Conservation (phyloP, 371 early-diverging fungal species). For the Syncephalastrum racemosum region DNA sequence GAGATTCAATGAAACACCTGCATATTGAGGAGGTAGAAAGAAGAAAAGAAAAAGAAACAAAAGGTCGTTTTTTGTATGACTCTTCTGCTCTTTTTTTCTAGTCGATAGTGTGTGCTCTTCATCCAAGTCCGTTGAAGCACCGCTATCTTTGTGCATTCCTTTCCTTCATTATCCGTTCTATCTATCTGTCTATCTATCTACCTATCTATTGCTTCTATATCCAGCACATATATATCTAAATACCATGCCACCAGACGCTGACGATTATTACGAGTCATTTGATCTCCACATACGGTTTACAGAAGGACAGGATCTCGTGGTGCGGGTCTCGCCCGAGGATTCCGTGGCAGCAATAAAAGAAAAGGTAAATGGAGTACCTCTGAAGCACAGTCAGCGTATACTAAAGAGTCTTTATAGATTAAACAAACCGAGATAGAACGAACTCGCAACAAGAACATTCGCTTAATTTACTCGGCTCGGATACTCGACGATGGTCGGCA, state of each 20-base stretch:
- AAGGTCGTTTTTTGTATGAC: too few species aligned
- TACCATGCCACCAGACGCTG: slow-evolving; percentile 5
- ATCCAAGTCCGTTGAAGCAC: too few species aligned
- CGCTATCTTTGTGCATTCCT: too few species aligned
- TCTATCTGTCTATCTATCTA: too few species aligned
- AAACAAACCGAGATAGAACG: slow-evolving; percentile 20
- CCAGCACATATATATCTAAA: not conserved
- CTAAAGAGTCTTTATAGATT: slow-evolving; percentile 20
- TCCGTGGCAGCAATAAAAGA: slow-evolving; percentile 35
- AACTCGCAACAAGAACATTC: slow-evolving; percentile 32
- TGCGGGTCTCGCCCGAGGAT: slow-evolving; percentile 20
- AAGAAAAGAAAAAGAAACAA: too few species aligned
- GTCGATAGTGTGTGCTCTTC: too few species aligned
- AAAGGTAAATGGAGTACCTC: slow-evolving; percentile 31
- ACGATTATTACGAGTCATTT: slow-evolving; percentile 18
- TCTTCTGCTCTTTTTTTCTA: too few species aligned
- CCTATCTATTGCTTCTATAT: too few species aligned
- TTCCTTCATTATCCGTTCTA: too few species aligned
- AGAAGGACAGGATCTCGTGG: slow-evolving; percentile 27
- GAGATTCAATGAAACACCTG: too few species aligned
- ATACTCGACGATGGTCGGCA: slow-evolving; percentile 28
- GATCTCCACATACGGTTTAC: slow-evolving; percentile 22
- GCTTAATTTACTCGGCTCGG: slow-evolving; percentile 43
- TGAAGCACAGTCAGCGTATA: not conserved
- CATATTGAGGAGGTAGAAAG: too few species aligned